Evolutionary conservation across 768 basidiomycete genomes (phyloP), one percentile per base, ranked within the genome.

Genomic region (Rhodotorula toruloides): DNA sequence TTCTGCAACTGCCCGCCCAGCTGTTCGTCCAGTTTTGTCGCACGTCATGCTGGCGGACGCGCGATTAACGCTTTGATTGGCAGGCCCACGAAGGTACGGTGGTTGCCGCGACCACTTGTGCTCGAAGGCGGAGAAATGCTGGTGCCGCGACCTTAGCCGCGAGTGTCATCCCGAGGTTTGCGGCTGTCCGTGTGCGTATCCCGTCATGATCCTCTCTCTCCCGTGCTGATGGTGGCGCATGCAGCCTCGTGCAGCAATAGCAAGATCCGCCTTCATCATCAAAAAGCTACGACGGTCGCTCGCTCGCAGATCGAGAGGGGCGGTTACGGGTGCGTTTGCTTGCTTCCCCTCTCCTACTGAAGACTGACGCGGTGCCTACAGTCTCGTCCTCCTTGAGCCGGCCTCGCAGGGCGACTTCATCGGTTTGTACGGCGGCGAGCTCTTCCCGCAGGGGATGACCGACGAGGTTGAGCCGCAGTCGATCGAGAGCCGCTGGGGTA

Each of bases 361-460:
- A 5, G 25, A 34, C 34, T 2, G 1, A 5, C n/a, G 19, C 27
- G 5, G 21, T 6, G 12, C 12, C 19, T 12, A 25, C 44, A 57
- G 56, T 1, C 14, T 44, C 25, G 19, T 44, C 22, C 22, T 57
- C 5, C 44, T 57, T 44, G 56, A 57, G 34, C 5, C 43, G 32
- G 56, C 25, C 3, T 3, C 2, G 2, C 11, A 34, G 16, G 34
- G 21, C 32, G 56, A 57, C 4, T 13, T 47, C 32, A 22, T 57
- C 56, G 56, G 34, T 6, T 9, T 44, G 11, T 57, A 57, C 44
- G 56, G 32, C 8, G 56, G 43, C 21, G 56, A 57, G n/a, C 31
- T 17, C 21, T n/a, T 47, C 44, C 16, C 32, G 14, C 42, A 44
- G 21, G 43, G 10, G 16, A 11, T 19, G 16, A 13, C 14, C 31